Evolutionary conservation across 2,329 filamentous ascomycete genomes (phyloP).

Genomic region (Gaeumannomyces sp.): DNA sequence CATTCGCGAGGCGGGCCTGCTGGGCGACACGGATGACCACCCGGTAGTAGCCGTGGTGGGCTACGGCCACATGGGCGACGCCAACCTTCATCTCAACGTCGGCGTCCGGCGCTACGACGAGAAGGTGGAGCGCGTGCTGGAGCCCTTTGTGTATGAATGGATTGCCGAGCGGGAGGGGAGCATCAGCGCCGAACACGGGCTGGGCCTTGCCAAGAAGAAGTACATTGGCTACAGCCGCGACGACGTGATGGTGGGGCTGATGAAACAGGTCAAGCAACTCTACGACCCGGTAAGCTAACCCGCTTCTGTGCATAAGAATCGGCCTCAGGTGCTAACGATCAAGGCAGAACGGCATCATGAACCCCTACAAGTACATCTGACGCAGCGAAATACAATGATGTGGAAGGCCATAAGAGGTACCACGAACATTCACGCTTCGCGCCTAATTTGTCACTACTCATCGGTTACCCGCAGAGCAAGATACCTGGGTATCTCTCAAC

Average conservation of each 20-base stretch:
- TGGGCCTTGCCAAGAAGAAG: conserved; percentile 92
- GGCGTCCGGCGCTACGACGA: conserved; percentile 78
- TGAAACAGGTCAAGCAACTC: conserved; percentile 90
- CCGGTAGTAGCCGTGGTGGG: conserved; percentile 88
- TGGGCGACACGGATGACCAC: conserved; percentile 67
- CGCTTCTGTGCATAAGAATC: conserved; percentile 1
- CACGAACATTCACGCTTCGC: neutral
- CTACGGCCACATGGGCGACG: conserved; percentile 97
- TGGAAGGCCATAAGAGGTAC: conserved; percentile 4
- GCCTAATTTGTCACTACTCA: neutral
- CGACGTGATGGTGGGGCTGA: conserved; percentile 78
- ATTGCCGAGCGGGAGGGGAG: conserved; percentile 80
- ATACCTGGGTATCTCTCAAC: neutral
- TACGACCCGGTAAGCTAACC: conserved; percentile 77
- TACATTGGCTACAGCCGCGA: conserved; percentile 91
- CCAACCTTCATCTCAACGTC: conserved; percentile 91
- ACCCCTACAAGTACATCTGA: conserved; percentile 93
- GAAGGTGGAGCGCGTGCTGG: conserved; percentile 76
- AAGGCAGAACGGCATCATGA: conserved; percentile 89
- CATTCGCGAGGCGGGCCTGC: conserved; percentile 66
- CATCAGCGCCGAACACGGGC: conserved; percentile 93
- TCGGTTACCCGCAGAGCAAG: neutral
- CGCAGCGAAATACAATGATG: neutral
- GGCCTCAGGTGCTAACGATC: conserved; percentile 14
- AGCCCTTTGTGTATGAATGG: conserved; percentile 98